Base-by-base conservation (phyloP, 176 grass and related monocot species). In the Rhynchospora pubera region DNA sequence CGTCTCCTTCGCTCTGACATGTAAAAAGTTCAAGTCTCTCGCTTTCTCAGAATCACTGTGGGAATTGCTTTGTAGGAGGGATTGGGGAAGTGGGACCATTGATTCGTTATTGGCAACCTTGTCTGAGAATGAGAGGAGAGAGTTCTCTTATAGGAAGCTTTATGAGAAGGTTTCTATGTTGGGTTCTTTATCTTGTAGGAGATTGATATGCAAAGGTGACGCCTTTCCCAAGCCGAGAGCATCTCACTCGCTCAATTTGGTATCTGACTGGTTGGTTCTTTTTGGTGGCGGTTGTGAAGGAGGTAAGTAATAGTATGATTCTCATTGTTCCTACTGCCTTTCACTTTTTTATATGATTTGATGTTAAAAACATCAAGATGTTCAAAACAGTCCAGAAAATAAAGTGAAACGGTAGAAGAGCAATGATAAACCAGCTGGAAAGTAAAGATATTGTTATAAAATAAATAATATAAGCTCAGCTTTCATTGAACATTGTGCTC, bases 191-290 rank as follows among this genome's bases (percentile, higher is more conserved):
- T 91, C 87, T 24, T 85, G 85, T 62, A 83, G 84, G 62, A 87
- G 79, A 30, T 45, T 98, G 43, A 82, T 82, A 9, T 62, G 78
- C 32, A 90, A 86, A 81, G 80, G 24, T 47, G 88, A 83, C 52
- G 42, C 61, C 84, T 89, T 84, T 70, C 92, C 95, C 5, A 81
- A 81, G 42, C 92, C 92, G 3, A 85, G 92, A 43, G 95, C 92
- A 62, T 98, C 95, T 53, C 95, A 94, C 87, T 98, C 95, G 18
- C 85, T 98, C n/a, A 94, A 91, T 82, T 88, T 98, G 23, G 87
- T 94, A 66, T 83, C 89, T 24, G 91, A 87, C 21, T 97, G 95
- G 92, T 89, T 98, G 42, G 79, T 94, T 79, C 85, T 98, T 82
- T 93, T 98, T 57, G 95, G 95, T 23, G 92, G 92, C 34, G 95